phyloP scores from a whole-genome alignment of 2,329 filamentous ascomycete species.

The Xylariaceae sp. region DNA sequence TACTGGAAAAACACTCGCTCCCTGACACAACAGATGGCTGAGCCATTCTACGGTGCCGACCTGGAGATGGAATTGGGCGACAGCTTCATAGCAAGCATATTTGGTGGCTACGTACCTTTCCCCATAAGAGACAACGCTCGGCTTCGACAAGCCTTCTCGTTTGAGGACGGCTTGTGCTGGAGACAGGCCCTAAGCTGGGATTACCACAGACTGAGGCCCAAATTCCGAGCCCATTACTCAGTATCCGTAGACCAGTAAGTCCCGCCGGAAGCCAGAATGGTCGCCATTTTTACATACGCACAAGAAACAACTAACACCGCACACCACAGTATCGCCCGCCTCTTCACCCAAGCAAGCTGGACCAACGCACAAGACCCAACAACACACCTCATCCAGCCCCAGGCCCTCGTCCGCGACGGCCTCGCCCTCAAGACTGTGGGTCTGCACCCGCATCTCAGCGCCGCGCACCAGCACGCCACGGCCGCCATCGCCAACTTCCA shows the following conservation, averaged over 20 bases:
- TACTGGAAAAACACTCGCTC: conserved; percentile 30
- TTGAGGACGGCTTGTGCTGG: conserved; percentile 29
- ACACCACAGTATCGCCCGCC: conserved; percentile 16
- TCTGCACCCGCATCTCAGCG: conserved; percentile 7
- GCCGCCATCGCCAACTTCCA: conserved; percentile 26
- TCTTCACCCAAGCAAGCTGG: conserved; percentile 23
- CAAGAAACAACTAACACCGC: conserved; percentile 1
- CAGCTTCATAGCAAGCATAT: conserved; percentile 31
- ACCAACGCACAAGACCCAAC: conserved; percentile 1
- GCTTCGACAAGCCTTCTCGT: conserved; percentile 14
- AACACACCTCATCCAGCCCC: conserved; percentile 14
- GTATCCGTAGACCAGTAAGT: conserved; percentile 30
- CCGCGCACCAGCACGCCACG: conserved; percentile 15
- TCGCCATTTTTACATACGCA: neutral
- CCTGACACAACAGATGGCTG: conserved; percentile 20
- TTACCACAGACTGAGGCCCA: conserved; percentile 25
- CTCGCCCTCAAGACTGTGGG: conserved; percentile 11
- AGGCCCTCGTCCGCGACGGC: conserved; percentile 8
- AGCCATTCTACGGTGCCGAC: conserved; percentile 31
- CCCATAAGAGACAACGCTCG: conserved; percentile 16
- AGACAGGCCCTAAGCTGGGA: conserved; percentile 29
- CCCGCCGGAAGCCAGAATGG: neutral
- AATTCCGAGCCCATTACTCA: conserved; percentile 29
- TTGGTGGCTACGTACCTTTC: conserved; percentile 30
- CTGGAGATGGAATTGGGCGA: conserved; percentile 33